phyloP scores from a whole-genome alignment of 225 moss, liverwort and hornwort genomes.

The Bryoerythrophyllum caledonicum region DNA sequence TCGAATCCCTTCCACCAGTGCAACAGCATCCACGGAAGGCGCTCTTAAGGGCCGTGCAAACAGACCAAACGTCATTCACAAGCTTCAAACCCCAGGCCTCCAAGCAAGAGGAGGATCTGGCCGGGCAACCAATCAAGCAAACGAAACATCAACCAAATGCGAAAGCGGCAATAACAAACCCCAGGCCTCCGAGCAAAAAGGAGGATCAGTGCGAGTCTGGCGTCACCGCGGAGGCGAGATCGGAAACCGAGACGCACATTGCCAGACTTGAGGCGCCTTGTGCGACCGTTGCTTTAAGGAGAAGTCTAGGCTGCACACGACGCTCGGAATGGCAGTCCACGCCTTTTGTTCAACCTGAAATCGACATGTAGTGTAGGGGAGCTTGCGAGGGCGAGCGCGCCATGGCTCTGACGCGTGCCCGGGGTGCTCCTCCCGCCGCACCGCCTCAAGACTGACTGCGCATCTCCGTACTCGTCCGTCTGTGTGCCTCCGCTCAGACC shows the following conservation, averaged over 20 bases:
- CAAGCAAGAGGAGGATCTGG: constrained; percentile 31
- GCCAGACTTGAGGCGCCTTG: constrained; percentile 9
- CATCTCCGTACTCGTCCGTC: constrained; percentile 14
- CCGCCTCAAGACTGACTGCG: constrained; percentile 23
- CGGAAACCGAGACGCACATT: constrained; percentile 21
- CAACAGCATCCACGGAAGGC: constrained; percentile 55
- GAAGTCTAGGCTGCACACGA: constrained; percentile 94
- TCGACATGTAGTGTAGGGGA: constrained; percentile 23
- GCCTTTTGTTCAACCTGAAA: constrained; percentile 87
- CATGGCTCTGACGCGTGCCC: constrained; percentile 42
- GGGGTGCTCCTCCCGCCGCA: constrained; percentile 46
- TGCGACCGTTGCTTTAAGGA: constrained; percentile 49
- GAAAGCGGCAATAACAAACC: no score
- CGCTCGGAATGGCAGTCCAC: constrained; percentile 71
- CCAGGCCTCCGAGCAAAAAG: not conserved
- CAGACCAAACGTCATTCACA: not conserved
- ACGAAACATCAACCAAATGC: no score
- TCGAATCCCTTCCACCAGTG: constrained; percentile 63
- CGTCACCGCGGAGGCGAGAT: constrained; percentile 41
- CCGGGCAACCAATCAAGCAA: not conserved
- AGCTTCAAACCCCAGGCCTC: not conserved
- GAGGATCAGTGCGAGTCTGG: constrained; percentile 45
- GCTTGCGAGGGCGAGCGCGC: constrained; percentile 53
- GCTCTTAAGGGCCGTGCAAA: constrained; percentile 64
- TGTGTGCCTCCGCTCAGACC: constrained; percentile 47